Conservation (phyloP, 2,329 filamentous ascomycete species). For the Neodidymelliopsis sp. region DNA sequence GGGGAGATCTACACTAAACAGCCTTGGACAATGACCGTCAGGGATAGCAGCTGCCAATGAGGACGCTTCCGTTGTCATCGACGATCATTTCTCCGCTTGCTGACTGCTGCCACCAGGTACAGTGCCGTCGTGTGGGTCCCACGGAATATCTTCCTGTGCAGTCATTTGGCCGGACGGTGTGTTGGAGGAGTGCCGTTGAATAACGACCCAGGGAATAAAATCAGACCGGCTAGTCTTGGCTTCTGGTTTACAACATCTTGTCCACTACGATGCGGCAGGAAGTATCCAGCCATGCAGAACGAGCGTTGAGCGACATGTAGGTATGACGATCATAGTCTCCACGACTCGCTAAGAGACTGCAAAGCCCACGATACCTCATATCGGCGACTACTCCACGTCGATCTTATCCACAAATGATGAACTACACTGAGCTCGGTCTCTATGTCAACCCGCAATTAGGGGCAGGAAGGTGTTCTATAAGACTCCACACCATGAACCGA, state of each 20-base stretch:
- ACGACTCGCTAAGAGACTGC: not conserved
- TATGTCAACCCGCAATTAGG: not conserved
- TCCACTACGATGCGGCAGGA: not conserved
- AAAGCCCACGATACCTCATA: not conserved
- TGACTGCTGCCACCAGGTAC: not conserved
- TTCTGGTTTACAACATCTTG: not conserved
- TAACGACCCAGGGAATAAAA: not conserved
- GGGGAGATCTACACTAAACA: not conserved
- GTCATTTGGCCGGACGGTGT: not conserved
- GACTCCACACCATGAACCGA: not conserved
- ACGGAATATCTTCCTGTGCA: not conserved
- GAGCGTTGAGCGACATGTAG: not conserved
- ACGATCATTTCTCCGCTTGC: not conserved
- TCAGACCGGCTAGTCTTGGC: not conserved
- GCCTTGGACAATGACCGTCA: not conserved
- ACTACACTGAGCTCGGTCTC: not conserved
- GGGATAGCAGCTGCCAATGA: slow-evolving; percentile 4
- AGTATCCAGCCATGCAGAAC: not conserved
- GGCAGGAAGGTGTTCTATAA: slow-evolving; percentile 1
- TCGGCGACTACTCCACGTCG: slow-evolving; percentile 1
- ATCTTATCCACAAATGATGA: not conserved
- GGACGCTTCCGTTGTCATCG: slow-evolving; percentile 10
- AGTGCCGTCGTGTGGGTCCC: not conserved
- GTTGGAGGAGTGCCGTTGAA: not conserved
- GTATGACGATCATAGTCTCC: not conserved